A percentile compares a stretch with the other conserved stretches of the same genome.
phyloP scores from a whole-genome alignment of 108 stramenopile genomes.

The Chaetoceros muelleri region DNA sequence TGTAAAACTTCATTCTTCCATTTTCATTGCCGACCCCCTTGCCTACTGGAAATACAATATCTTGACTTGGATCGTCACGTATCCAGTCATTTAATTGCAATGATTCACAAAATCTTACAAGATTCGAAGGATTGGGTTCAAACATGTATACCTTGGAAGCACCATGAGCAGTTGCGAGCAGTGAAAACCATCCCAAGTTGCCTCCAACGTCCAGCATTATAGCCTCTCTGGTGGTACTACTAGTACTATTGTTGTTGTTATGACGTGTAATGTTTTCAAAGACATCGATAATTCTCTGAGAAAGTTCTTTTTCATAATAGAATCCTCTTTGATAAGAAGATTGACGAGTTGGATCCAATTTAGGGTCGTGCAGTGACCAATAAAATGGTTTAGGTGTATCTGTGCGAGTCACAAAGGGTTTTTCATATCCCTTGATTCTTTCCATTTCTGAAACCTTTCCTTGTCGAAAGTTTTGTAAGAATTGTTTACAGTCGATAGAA shows the following conservation, averaged over 20 bases:
- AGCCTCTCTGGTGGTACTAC: too few species aligned
- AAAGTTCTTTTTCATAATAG: background rate
- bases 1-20: constrained; percentile 15
- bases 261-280: background rate
- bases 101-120: constrained; percentile 19
- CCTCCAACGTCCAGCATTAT: constrained; percentile 21
- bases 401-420: too few species aligned
- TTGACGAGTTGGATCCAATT: background rate
- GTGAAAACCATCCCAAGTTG: constrained; percentile 29
- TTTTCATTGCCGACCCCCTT: background rate
- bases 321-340: background rate
- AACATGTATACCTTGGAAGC: constrained; percentile 11
- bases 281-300: background rate
- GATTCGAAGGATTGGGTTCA: constrained; percentile 21
- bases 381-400: background rate
- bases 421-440: too few species aligned
- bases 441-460: too few species aligned
- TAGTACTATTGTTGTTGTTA: too few species aligned
- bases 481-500: too few species aligned
- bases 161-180: constrained; percentile 9
- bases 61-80: background rate
- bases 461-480: too few species aligned
- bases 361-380: background rate
- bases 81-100: constrained; percentile 21
- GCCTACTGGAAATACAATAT: background rate